Base-by-base conservation (phyloP, 1,284 basidiomycete species). In the Fomitopsis pinicola region DNA sequence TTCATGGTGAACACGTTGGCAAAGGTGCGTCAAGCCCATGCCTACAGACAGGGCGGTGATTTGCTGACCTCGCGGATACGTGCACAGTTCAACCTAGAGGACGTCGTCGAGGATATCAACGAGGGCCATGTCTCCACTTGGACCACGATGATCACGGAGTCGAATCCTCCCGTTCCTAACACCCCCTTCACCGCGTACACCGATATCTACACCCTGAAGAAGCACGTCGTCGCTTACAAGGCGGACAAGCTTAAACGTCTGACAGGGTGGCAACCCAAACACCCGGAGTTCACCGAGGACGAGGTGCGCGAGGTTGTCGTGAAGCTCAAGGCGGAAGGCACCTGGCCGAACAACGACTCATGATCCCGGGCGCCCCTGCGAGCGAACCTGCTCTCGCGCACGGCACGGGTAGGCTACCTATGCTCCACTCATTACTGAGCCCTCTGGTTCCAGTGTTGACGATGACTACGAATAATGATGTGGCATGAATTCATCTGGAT, bases 81-180 rank as follows among this genome's bases (percentile, higher is more conserved):
- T 35, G 12, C 30, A 8, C 58, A 83, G 82, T 75, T 85, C 71
- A 80, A 77, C 68, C 82, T 88, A 48, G 84, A 89, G 46, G 89
- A 92, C 65, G 77, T 85, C 61, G 84, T 94, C 2, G 92, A 95
- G 69, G 92, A 95, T 57, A 92, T 94, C 69, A 95, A 95, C 71
- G 93, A 95, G 71, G 85, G 87, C 67, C 94, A 96, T 71, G 89
- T 95, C 48, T 81, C 85, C 63, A 87, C 85, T 5, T 97, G 94
- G 94, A 89, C 86, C 1, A 82, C 91, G 67, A 94, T 97, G 91
- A 80, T 94, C 62, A 78, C 79, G 19, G 82, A 78, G 55, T 90
- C 92, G 17, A 80, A 85, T 55, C 92, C 92, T 44, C 91, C 91
- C 0, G 83, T 94, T 60, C 77, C 82, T 5, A 89, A 89, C 61